Percentiles rank a stretch among this genome's conserved stretches.
phyloP scores from a whole-genome alignment of 2,329 filamentous ascomycete species.

The Fusarium xylarioides region DNA sequence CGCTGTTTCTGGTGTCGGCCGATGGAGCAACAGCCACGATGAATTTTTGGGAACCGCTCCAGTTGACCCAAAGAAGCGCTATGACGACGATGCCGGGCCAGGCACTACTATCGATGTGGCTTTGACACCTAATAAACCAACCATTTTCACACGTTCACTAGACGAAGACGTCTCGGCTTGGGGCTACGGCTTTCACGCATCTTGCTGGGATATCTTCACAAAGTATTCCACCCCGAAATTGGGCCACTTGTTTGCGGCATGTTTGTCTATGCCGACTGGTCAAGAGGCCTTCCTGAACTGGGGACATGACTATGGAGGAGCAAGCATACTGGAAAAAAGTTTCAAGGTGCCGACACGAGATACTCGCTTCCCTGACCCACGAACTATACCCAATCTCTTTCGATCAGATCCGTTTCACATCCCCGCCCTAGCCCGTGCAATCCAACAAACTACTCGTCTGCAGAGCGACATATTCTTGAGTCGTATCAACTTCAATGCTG shows the following conservation, averaged over 20 bases:
- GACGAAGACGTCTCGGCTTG: background rate
- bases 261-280: background rate
- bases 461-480: background rate
- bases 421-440: background rate
- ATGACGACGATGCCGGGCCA: background rate
- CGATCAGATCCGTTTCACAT: background rate
- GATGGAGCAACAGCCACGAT: background rate
- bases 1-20: background rate
- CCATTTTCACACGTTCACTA: background rate
- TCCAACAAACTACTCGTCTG: background rate
- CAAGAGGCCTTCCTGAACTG: background rate
- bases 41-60: background rate
- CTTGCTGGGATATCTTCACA: background rate
- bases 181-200: background rate
- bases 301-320: background rate
- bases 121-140: background rate
- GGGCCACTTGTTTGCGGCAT: background rate
- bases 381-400: background rate
- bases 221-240: background rate
- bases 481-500: background rate
- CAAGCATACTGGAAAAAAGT: background rate
- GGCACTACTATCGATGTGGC: background rate
- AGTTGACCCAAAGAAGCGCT: background rate
- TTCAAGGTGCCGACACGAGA: background rate
- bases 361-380: background rate